Percentiles rank a stretch among this genome's conserved stretches.
Evolutionary conservation across 768 basidiomycete genomes (phyloP).

Genomic region (Boletus tylopilopsis): DNA sequence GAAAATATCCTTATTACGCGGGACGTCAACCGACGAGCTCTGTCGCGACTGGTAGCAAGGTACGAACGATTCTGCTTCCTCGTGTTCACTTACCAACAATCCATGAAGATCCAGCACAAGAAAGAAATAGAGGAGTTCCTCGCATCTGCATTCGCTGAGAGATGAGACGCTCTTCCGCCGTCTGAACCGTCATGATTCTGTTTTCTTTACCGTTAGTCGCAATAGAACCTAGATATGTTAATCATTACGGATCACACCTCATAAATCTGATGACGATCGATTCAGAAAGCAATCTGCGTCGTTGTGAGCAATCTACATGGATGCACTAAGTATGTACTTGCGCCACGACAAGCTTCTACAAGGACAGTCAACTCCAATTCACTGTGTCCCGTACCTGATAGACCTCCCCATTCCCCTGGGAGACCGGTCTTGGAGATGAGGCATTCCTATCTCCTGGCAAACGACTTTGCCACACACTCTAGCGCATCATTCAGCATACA

Average conservation of each 20-base stretch:
- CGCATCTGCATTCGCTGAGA: conserved; percentile 50
- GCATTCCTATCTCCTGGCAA: background rate
- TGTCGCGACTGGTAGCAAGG: conserved; percentile 90
- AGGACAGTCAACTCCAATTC: too few species aligned
- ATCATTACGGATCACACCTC: too few species aligned
- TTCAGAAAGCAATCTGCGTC: too few species aligned
- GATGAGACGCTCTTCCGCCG: background rate
- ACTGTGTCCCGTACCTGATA: too few species aligned
- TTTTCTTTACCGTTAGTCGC: too few species aligned
- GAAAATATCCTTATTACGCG: conserved; percentile 88
- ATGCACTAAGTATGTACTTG: too few species aligned
- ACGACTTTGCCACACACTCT: background rate
- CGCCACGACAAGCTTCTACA: too few species aligned
- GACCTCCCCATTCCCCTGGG: too few species aligned
- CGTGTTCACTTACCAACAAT: background rate
- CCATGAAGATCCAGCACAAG: conserved; percentile 70
- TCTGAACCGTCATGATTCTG: background rate
- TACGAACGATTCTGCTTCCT: conserved; percentile 26
- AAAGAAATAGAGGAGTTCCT: conserved; percentile 83
- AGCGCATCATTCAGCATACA: conserved; percentile 37
- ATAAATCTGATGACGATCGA: too few species aligned
- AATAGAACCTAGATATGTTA: conserved; percentile 11
- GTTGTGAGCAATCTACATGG: too few species aligned
- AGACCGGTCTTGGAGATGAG: too few species aligned
- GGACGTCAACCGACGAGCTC: conserved; percentile 91